A percentile compares a stretch with the other conserved stretches of the same genome.
These are phyloP conservation scores for Naganishia liquefaciens DNA, from an alignment of 1,284 basidiomycete species.

Conservation along the genomic window DNA sequence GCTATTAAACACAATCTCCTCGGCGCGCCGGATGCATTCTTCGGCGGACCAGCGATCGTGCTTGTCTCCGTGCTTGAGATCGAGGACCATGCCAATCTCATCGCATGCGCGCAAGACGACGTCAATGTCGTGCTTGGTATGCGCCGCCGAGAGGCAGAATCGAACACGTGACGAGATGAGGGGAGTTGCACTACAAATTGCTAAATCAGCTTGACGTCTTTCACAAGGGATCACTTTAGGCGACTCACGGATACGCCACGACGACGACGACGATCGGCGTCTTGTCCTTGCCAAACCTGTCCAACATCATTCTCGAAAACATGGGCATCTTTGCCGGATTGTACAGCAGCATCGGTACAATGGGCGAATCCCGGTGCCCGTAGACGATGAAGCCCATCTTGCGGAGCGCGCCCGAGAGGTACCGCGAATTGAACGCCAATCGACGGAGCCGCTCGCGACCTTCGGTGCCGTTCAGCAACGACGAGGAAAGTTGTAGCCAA, in stretches of 20 bases:
- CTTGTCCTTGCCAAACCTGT: slow-evolving; percentile 62
- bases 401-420: slow-evolving; percentile 80
- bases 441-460: slow-evolving; percentile 78
- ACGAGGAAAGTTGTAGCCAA: slow-evolving; percentile 71
- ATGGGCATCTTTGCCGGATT: slow-evolving; percentile 89
- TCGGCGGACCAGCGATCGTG: slow-evolving; percentile 80
- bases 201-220: neutral
- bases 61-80: slow-evolving; percentile 72
- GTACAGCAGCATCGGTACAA: slow-evolving; percentile 90
- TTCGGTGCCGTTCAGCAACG: slow-evolving; percentile 76
- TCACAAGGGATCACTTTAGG: too few species aligned
- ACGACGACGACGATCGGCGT: slow-evolving; percentile 78
- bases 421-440: slow-evolving; percentile 92
- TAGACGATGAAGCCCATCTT: slow-evolving; percentile 98
- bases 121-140: slow-evolving; percentile 97
- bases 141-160: slow-evolving; percentile 91
- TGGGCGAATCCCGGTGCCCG: slow-evolving; percentile 86
- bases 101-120: slow-evolving; percentile 81
- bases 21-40: slow-evolving; percentile 70
- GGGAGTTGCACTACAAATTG: slow-evolving; percentile 74
- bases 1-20: slow-evolving; percentile 65
- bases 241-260: slow-evolving; percentile 71
- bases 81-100: slow-evolving; percentile 84
- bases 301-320: slow-evolving; percentile 86
- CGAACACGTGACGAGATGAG: slow-evolving; percentile 85